Base-by-base conservation (phyloP, 2,329 filamentous ascomycete genomes). In the Neonectria hederae region DNA sequence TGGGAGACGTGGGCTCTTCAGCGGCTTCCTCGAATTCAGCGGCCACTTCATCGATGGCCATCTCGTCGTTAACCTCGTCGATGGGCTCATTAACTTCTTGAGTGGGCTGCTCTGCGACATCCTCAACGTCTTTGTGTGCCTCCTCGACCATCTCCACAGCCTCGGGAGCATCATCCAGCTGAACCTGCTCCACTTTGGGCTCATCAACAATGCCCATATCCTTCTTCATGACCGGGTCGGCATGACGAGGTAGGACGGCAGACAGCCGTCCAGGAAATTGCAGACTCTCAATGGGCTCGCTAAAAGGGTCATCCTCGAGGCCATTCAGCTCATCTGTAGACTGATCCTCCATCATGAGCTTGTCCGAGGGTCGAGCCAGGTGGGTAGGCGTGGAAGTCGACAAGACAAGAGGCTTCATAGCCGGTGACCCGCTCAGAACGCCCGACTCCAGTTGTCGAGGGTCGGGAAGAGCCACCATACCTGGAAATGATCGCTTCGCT, bases 231-330 rank as follows among this genome's bases (percentile, higher is more conserved):
- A 72, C 71, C 4, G 80, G 80, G 32, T 84, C 81, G 0, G 77
- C 79, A 54, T 82, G 72, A 24, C 81, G 78, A 56, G 82, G 81
- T 26, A 83, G 70, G 8, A 83, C 79, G 13, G 81, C 79, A 32
- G 83, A 84, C 21, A 84, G 69, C 7, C 82, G 81, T 5, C 82
- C 82, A 4, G 82, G 79, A 66, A 85, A 84, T 26, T 76, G 71
- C 26, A 82, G 75, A 24, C 75, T 76, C 24, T 72, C 72, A 10
- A 77, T 74, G 4, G 79, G 76, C 11, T 76, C 76, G 10, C 74
- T 74, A 21, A 80, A 77, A 8, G 76, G 69, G 19, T 80, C 75
- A 4, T 76, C 74, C 1, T 75, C 69, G 3, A 59, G 57, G 17
- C 71, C 64, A n/a, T 72, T 66, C 26, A 72, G 55, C 19, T 65